Percentiles rank a stretch among this genome's conserved stretches.
phyloP scores from a whole-genome alignment of 2,329 filamentous ascomycete species.

The Keithomyces neogunnii region DNA sequence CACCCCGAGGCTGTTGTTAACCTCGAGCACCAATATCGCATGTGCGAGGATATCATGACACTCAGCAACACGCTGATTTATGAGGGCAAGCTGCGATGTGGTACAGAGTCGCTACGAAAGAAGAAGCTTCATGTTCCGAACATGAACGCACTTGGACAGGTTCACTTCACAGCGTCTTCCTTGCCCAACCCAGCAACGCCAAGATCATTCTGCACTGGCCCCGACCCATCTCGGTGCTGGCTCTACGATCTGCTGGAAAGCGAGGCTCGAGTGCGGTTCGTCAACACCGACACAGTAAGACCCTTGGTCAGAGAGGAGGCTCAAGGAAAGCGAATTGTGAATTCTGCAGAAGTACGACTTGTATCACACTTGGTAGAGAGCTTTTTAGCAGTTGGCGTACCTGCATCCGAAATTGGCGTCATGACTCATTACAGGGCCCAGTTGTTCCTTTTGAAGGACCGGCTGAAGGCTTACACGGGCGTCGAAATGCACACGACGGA shows the following conservation, averaged over 20 bases:
- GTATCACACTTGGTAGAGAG: slow-evolving; percentile 73
- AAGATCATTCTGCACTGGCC: slow-evolving; percentile 47
- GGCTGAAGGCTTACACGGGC: slow-evolving; percentile 49
- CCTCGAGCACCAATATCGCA: slow-evolving; percentile 92
- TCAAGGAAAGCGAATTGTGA: slow-evolving; percentile 80
- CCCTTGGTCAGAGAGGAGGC: slow-evolving; percentile 60
- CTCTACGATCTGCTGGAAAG: slow-evolving; percentile 63
- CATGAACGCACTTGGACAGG: slow-evolving; percentile 49
- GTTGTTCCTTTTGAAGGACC: slow-evolving; percentile 70
- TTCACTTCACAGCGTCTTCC: slow-evolving; percentile 47
- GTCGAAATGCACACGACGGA: slow-evolving; percentile 97
- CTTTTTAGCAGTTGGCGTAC: slow-evolving; percentile 67
- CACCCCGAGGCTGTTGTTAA: slow-evolving; percentile 85
- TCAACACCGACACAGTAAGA: slow-evolving; percentile 76
- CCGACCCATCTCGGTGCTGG: slow-evolving; percentile 56
- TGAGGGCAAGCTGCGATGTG: slow-evolving; percentile 81
- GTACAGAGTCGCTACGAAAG: slow-evolving; percentile 64
- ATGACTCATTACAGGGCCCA: slow-evolving; percentile 97
- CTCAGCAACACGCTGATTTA: slow-evolving; percentile 93
- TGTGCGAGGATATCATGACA: slow-evolving; percentile 96
- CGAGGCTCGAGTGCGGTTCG: slow-evolving; percentile 67
- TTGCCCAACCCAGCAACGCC: slow-evolving; percentile 32
- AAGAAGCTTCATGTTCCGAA: slow-evolving; percentile 61
- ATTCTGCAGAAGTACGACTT: slow-evolving; percentile 71
- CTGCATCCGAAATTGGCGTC: slow-evolving; percentile 73